Evolutionary conservation across 2,329 filamentous ascomycete genomes (phyloP).

Genomic region (Pseudocercospora macadamiae): DNA sequence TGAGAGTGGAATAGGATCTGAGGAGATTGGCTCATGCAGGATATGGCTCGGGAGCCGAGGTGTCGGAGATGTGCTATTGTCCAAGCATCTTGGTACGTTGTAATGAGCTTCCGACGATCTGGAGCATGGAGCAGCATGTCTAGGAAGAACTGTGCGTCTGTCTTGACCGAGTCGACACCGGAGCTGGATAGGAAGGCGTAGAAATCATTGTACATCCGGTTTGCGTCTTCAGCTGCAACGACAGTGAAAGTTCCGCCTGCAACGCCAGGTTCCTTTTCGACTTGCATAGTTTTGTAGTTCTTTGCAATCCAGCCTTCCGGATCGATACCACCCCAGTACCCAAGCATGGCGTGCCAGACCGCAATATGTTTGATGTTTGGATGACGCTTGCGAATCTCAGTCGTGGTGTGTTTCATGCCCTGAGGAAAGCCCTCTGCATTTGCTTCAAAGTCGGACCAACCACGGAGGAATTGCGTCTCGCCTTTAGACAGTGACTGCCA

Average conservation of each 20-base stretch:
- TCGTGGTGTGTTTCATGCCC: conserved; percentile 73
- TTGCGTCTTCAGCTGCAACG: conserved; percentile 73
- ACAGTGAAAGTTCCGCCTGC: conserved; percentile 70
- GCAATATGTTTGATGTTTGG: conserved; percentile 79
- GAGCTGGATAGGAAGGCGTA: conserved; percentile 75
- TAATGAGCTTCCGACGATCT: conserved; percentile 71
- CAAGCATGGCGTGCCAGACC: conserved; percentile 88
- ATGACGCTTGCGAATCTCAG: conserved; percentile 67
- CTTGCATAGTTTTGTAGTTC: conserved; percentile 72
- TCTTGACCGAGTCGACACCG: conserved; percentile 87
- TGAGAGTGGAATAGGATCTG: conserved; percentile 85
- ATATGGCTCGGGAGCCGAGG: conserved; percentile 78
- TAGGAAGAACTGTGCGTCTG: conserved; percentile 87
- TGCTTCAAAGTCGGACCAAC: conserved; percentile 85
- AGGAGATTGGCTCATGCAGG: conserved; percentile 92
- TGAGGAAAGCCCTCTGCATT: conserved; percentile 76
- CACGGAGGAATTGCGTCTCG: conserved; percentile 54
- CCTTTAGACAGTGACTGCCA: conserved; percentile 78
- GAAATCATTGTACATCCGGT: conserved; percentile 84
- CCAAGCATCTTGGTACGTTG: conserved; percentile 85
- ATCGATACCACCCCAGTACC: conserved; percentile 91
- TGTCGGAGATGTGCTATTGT: conserved; percentile 74
- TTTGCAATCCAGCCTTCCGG: conserved; percentile 73
- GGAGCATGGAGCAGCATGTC: conserved; percentile 72
- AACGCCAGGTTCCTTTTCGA: conserved; percentile 59